Base-by-base conservation (phyloP, 805 yeast species). In the Metschnikowia amazonensis region DNA sequence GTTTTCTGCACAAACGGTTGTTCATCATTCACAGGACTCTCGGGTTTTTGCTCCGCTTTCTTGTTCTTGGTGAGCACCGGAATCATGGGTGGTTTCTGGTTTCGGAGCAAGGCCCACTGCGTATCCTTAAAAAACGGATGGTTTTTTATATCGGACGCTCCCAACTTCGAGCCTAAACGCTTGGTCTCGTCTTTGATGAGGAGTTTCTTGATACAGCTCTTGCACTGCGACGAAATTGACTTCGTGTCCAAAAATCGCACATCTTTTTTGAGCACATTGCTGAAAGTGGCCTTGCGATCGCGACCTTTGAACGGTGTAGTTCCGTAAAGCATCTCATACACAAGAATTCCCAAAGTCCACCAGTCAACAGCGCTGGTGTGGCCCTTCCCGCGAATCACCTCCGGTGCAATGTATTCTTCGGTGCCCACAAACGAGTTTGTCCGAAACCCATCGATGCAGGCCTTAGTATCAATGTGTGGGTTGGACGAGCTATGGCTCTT, bases 371-470 rank as follows among this genome's bases (percentile, higher is more conserved):
- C 97, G 6, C 92, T 84, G 1, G 98, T 92, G 59, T 94, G 99
- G 1, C 99, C 99, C 56, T 90, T 87, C 1, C 98, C 98, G 63
- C 94, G 74, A 44, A 94, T 94, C 4, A 94, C 99, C 60, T 94
- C 99, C 0, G 99, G 99, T 0, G 99, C 98, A 58, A 94, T 89
- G 64, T 94, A 94, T 62, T 94, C 99, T 62, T 94, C 99, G 0
- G 99, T 94, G 1, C 99, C 99, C 29, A 94, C 99, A 72, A 94
- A 94, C 1, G 98, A 90, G 64, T 94, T 95, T 1, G 99, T 94
- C 58, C 98, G 75, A 66, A 95, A 94, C 10, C 96, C 96, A 60
- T 92, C 96, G 36, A 89, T 89, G 58, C 97, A 92, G 2, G 94
- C 86, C 60, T 89, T 92, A 1, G 99, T 94, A 63, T 94, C 99